Conservation (phyloP, 306 rosid species). For the Begonia masoniana region DNA sequence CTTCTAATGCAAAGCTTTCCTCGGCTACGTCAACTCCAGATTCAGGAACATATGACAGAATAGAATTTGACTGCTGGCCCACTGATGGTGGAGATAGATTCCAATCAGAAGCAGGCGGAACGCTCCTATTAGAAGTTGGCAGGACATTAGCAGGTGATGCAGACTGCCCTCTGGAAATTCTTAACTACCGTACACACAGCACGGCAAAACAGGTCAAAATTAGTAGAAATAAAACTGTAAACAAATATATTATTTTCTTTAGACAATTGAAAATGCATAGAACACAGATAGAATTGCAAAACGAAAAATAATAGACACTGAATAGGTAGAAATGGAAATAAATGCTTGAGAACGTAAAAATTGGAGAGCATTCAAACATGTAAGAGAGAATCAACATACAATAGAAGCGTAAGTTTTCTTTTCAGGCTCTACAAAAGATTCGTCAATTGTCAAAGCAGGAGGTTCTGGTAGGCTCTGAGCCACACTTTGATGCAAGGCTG, state of each 20-base stretch:
- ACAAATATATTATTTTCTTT: background rate
- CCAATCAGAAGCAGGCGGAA: slow-evolving; percentile 42
- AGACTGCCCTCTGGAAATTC: slow-evolving; percentile 51
- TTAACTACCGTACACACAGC: slow-evolving; percentile 31
- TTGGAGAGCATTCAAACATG: background rate
- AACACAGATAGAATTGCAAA: no score
- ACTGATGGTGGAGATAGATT: slow-evolving; percentile 55
- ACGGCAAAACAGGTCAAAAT: background rate
- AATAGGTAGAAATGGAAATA: slow-evolving; percentile 47
- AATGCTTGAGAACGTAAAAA: slow-evolving; percentile 31
- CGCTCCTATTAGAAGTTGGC: slow-evolving; percentile 28
- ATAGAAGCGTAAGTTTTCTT: slow-evolving; percentile 88
- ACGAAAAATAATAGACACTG: background rate
- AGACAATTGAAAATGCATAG: background rate
- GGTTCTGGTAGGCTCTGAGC: slow-evolving; percentile 35
- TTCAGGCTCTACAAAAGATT: slow-evolving; percentile 57
- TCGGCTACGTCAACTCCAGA: slow-evolving; percentile 43
- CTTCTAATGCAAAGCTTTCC: slow-evolving; percentile 54
- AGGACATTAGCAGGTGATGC: slow-evolving; percentile 27
- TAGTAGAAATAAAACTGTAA: background rate
- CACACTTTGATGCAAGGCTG: slow-evolving; percentile 29
- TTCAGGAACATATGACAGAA: slow-evolving; percentile 29
- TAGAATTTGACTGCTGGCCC: slow-evolving; percentile 44
- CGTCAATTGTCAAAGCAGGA: slow-evolving; percentile 39
- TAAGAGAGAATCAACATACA: slow-evolving; percentile 27